Evolutionary conservation across 345 rosid species (phyloP).

Genomic region (Eucalyptus camaldulensis): DNA sequence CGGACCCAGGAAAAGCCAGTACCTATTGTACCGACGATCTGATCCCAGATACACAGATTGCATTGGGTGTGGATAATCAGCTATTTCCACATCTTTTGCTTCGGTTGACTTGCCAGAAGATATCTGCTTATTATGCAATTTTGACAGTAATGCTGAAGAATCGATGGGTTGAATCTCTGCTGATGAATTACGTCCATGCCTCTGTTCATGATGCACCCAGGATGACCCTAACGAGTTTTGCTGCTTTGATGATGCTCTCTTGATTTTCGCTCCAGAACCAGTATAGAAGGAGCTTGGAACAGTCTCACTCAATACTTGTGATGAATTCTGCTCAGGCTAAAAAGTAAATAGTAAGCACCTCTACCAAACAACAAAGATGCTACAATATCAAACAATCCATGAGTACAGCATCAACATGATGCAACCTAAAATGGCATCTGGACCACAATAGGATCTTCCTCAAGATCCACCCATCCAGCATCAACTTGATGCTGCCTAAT

Average conservation of each 20-base stretch:
- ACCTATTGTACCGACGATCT: conserved; percentile 92
- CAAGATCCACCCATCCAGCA: background rate
- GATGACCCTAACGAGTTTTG: conserved; percentile 37
- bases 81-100: conserved; percentile 17
- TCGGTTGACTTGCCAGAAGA: conserved; percentile 7
- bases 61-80: conserved; percentile 49
- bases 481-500: background rate
- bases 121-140: conserved; percentile 9
- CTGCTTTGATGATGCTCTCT: conserved; percentile 47
- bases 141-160: conserved; percentile 38
- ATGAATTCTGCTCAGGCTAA: conserved; percentile 27
- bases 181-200: conserved; percentile 16
- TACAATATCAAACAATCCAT: background rate
- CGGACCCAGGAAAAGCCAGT: conserved; percentile 98
- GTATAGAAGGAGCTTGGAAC: conserved; percentile 24
- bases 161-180: conserved; percentile 52
- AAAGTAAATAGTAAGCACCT: background rate
- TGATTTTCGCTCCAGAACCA: conserved; percentile 91
- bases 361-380: background rate
- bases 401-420: background rate
- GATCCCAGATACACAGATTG: conserved; percentile 88
- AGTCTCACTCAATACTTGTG: conserved; percentile 26
- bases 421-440: background rate
- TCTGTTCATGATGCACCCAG: conserved; percentile 48
- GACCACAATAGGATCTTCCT: background rate